A percentile compares a stretch with the other conserved stretches of the same genome.
phyloP scores from a whole-genome alignment of 805 yeast species.

The Maudiozyma serrabonitensis region DNA sequence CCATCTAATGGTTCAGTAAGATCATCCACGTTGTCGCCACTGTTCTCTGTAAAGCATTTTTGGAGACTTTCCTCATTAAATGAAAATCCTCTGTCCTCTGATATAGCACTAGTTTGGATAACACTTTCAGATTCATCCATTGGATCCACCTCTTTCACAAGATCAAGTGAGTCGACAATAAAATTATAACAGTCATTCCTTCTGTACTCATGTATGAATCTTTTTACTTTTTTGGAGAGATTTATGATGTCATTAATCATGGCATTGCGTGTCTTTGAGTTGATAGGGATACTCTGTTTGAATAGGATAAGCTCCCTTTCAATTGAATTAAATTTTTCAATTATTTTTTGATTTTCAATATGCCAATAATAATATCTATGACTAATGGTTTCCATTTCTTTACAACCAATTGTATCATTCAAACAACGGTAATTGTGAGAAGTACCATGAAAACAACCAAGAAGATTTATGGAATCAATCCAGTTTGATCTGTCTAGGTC shows the following conservation, averaged over 20 bases:
- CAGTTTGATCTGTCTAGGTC: slow-evolving; percentile 46
- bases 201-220: slow-evolving; percentile 46
- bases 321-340: slow-evolving; percentile 31
- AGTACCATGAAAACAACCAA: slow-evolving; percentile 20
- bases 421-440: slow-evolving; percentile 17
- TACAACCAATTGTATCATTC: slow-evolving; percentile 22
- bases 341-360: slow-evolving; percentile 29
- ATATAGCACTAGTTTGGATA: not conserved
- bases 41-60: slow-evolving; percentile 5
- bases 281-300: slow-evolving; percentile 44
- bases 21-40: not conserved
- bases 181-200: slow-evolving; percentile 34
- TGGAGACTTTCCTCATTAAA: slow-evolving; percentile 15
- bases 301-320: slow-evolving; percentile 32
- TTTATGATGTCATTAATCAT: slow-evolving; percentile 37
- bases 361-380: slow-evolving; percentile 31
- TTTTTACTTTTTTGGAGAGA: slow-evolving; percentile 44
- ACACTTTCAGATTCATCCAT: not conserved
- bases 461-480: slow-evolving; percentile 37
- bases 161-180: slow-evolving; percentile 14
- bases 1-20: not conserved
- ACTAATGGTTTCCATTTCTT: slow-evolving; percentile 19
- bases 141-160: not conserved
- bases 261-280: slow-evolving; percentile 41
- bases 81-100: slow-evolving; percentile 12